phyloP scores from a whole-genome alignment of 768 basidiomycete genomes.

The Naganishia onofrii region DNA sequence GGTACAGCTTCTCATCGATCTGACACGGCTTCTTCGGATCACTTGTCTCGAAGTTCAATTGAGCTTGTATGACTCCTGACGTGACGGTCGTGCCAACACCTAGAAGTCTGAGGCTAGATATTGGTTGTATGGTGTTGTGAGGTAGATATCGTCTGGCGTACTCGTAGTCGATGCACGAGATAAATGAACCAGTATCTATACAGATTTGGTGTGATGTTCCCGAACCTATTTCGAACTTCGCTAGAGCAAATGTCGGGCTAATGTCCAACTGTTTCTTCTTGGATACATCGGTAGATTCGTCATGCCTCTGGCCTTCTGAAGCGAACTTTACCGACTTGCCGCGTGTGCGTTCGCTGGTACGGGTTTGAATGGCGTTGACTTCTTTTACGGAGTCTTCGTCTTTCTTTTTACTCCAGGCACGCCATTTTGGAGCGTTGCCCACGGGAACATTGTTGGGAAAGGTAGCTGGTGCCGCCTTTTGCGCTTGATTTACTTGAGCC shows the following conservation, averaged over 20 bases:
- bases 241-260: neutral
- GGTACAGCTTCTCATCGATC: neutral
- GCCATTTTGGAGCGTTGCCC: neutral
- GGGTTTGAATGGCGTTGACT: neutral
- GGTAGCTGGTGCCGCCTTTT: neutral
- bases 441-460: neutral
- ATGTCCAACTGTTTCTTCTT: neutral
- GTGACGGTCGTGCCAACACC: conserved; percentile 2
- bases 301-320: neutral
- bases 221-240: neutral
- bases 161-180: too few species aligned
- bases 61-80: neutral
- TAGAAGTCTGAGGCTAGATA: neutral
- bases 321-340: neutral
- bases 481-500: neutral
- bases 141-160: neutral
- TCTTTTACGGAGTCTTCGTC: neutral
- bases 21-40: too few species aligned
- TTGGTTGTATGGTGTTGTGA: neutral
- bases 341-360: neutral
- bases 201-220: neutral
- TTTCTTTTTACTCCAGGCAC: neutral
- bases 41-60: too few species aligned
- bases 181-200: conserved; percentile 24
- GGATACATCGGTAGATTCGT: neutral